These are phyloP conservation scores for Xanthoparmelia taractica DNA, from an alignment of 495 filamentous ascomycete species.

Conservation along the genomic window DNA sequence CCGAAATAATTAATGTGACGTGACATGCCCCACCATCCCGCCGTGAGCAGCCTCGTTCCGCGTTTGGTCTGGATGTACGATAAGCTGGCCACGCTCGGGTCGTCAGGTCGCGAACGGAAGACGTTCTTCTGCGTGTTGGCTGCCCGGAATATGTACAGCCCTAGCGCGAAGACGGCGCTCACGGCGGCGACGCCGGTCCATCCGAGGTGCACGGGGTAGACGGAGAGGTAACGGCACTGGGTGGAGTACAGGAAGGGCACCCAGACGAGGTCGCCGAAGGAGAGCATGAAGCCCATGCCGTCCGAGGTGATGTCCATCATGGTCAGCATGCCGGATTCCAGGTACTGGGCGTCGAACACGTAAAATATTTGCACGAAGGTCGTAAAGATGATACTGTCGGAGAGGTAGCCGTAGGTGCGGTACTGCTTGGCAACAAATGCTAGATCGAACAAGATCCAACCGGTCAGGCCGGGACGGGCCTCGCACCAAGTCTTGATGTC, in stretches of 20 bases:
- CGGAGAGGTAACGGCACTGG: not conserved
- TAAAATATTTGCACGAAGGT: not conserved
- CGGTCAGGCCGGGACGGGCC: not conserved
- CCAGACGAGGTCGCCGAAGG: conserved; percentile 1
- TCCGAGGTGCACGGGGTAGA: not conserved
- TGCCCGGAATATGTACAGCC: not conserved
- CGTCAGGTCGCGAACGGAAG: not conserved
- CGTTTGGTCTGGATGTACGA: not conserved
- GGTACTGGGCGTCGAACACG: not conserved
- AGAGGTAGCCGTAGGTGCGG: not conserved
- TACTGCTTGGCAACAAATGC: not conserved
- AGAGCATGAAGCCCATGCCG: not conserved
- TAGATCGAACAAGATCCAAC: not conserved
- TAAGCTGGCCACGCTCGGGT: not conserved
- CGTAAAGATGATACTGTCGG: not conserved
- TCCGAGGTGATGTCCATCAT: not conserved
- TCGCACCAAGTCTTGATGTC: conserved; percentile 1
- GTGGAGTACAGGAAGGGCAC: not conserved
- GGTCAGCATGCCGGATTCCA: not conserved
- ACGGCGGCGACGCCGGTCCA: not conserved
- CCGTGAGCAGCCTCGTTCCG: not conserved
- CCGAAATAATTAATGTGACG: not conserved
- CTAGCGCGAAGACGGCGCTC: not conserved
- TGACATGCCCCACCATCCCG: not conserved
- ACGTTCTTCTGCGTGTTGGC: not conserved